A percentile compares a stretch with the other conserved stretches of the same genome.
Evolutionary conservation across 2,329 filamentous ascomycete species (phyloP).

Genomic region (Botrytis porri): DNA sequence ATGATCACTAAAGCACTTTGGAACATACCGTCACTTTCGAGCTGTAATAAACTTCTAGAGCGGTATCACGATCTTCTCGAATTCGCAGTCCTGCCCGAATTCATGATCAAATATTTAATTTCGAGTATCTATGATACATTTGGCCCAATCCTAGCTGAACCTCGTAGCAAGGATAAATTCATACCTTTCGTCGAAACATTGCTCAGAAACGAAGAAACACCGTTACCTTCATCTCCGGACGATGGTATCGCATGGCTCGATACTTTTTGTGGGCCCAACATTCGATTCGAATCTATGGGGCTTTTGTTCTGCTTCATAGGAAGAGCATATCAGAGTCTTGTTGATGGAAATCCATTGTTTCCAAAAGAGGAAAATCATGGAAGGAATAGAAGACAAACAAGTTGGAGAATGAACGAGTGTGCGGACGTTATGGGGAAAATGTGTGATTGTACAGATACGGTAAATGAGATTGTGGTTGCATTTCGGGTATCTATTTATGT

Average conservation of each 20-base stretch:
- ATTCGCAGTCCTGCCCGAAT: conserved; percentile 21
- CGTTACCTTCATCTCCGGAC: conserved; percentile 29
- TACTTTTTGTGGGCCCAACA: conserved; percentile 33
- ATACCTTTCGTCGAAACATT: conserved; percentile 27
- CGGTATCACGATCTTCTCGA: conserved; percentile 21
- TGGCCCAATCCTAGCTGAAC: conserved; percentile 24
- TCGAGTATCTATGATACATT: conserved; percentile 30
- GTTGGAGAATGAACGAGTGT: conserved; percentile 37
- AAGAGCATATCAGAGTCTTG: conserved; percentile 27
- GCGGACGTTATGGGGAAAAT: conserved; percentile 29
- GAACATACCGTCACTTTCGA: conserved; percentile 33
- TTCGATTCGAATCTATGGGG: conserved; percentile 36
- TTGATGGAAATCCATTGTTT: conserved; percentile 35
- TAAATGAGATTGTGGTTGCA: conserved; percentile 28
- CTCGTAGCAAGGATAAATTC: conserved; percentile 26
- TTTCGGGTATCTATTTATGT: not conserved
- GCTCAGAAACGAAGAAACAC: conserved; percentile 32
- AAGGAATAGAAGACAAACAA: conserved; percentile 31
- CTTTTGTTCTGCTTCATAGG: conserved; percentile 35
- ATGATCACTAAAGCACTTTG: conserved; percentile 27
- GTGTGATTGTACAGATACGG: conserved; percentile 7
- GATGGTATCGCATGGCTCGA: conserved; percentile 35
- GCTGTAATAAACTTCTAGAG: conserved; percentile 27
- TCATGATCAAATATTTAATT: conserved; percentile 30
- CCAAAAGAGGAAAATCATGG: conserved; percentile 28